Evolutionary conservation across 352 stramenopile species (phyloP).

Genomic region (Phytophthora lateralis): DNA sequence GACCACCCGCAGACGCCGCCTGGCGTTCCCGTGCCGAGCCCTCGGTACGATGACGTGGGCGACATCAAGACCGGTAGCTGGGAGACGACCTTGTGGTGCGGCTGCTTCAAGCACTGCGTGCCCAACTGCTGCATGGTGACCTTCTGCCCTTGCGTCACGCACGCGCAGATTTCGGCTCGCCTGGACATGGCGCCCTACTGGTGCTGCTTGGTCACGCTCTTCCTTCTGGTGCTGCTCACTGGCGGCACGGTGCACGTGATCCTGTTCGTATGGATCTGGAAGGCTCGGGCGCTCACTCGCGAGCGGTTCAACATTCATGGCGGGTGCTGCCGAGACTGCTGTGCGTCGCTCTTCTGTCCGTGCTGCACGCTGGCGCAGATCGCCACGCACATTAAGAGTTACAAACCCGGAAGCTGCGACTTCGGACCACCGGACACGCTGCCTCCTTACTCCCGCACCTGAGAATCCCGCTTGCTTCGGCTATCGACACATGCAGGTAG

Average conservation of each 20-base stretch:
- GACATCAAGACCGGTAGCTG: slow-evolving; percentile 31
- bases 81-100: slow-evolving; percentile 37
- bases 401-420: slow-evolving; percentile 47
- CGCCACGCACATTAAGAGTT: slow-evolving; percentile 64
- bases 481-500: not conserved
- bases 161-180: slow-evolving; percentile 43
- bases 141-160: slow-evolving; percentile 46
- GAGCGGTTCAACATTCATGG: slow-evolving; percentile 36
- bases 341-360: slow-evolving; percentile 37
- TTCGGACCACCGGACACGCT: slow-evolving; percentile 45
- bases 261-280: slow-evolving; percentile 40
- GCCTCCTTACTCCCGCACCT: slow-evolving; percentile 24
- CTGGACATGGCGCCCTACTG: slow-evolving; percentile 39
- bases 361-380: slow-evolving; percentile 57
- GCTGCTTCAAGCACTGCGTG: slow-evolving; percentile 48
- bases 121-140: slow-evolving; percentile 58
- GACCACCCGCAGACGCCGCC: slow-evolving; percentile 20
- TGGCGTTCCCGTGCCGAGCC: not conserved
- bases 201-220: slow-evolving; percentile 29
- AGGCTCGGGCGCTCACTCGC: slow-evolving; percentile 24
- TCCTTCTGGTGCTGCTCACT: slow-evolving; percentile 28
- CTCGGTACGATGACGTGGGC: slow-evolving; percentile 6
- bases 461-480: not conserved
- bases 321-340: slow-evolving; percentile 32
- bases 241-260: slow-evolving; percentile 34